Evolutionary conservation across 2,329 filamentous ascomycete species (phyloP).

Genomic region (Exophiala oligosperma): DNA sequence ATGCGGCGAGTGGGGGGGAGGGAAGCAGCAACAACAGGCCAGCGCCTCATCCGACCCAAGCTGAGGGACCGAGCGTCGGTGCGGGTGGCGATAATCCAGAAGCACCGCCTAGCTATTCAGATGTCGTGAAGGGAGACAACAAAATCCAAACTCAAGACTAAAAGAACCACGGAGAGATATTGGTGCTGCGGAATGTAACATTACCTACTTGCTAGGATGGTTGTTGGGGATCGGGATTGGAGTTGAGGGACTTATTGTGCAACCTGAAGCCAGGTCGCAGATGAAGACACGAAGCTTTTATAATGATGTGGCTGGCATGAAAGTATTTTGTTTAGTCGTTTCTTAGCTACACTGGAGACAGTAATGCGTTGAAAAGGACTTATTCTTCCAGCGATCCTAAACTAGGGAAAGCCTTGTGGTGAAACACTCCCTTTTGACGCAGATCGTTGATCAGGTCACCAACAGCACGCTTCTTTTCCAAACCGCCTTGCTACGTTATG

Average conservation of each 20-base stretch:
- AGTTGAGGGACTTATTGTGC: neutral
- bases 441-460: too few relatives aligned
- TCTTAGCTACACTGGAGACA: too few relatives aligned
- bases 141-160: conserved; percentile 76
- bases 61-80: conserved; percentile 36
- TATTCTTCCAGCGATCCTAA: too few relatives aligned
- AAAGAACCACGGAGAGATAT: neutral
- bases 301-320: too few relatives aligned
- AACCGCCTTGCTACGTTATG: neutral
- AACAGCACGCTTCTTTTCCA: neutral
- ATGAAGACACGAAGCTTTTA: too few relatives aligned
- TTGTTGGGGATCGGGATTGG: neutral
- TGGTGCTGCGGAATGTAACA: neutral
- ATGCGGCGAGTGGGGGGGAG: conserved; percentile 29
- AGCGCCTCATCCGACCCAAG: conserved; percentile 26
- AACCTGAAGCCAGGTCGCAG: neutral
- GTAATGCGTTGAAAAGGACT: too few relatives aligned
- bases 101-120: conserved; percentile 79
- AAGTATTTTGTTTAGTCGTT: too few relatives aligned
- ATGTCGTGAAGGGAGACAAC: conserved; percentile 85
- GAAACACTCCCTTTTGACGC: too few relatives aligned
- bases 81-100: conserved; percentile 47
- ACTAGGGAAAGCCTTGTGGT: too few relatives aligned
- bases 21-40: conserved; percentile 38
- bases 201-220: too few relatives aligned